Evolutionary conservation across 2,329 filamentous ascomycete species (phyloP).

Genomic region (Harringtonia aguacate): DNA sequence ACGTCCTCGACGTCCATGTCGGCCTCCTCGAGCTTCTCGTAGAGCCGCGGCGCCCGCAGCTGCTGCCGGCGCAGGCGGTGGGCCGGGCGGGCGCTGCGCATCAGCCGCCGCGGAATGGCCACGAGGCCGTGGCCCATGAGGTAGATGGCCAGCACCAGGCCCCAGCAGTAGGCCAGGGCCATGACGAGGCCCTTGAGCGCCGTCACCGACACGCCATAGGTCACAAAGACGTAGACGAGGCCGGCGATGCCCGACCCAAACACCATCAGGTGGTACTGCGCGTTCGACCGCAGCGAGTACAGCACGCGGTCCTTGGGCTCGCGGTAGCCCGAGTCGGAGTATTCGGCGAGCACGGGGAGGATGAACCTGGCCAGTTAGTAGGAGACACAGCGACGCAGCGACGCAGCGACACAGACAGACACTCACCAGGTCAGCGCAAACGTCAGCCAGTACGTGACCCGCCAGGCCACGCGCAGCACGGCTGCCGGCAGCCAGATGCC

Average conservation of each 20-base stretch:
- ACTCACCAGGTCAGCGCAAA: slow-evolving; percentile 85
- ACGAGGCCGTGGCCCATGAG: slow-evolving; percentile 97
- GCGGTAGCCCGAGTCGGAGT: slow-evolving; percentile 86
- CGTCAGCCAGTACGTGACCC: slow-evolving; percentile 94
- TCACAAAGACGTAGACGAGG: slow-evolving; percentile 72
- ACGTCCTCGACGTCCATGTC: slow-evolving; percentile 69
- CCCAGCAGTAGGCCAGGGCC: slow-evolving; percentile 92
- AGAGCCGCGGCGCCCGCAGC: slow-evolving; percentile 63
- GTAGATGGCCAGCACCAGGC: slow-evolving; percentile 83
- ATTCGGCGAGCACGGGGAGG: slow-evolving; percentile 86
- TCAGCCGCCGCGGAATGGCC: slow-evolving; percentile 72
- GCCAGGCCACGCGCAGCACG: slow-evolving; percentile 78
- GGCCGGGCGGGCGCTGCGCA: slow-evolving; percentile 69
- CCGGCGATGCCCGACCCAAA: slow-evolving; percentile 60
- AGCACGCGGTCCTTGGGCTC: slow-evolving; percentile 70
- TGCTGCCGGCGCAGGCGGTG: slow-evolving; percentile 67
- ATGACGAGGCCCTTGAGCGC: slow-evolving; percentile 79
- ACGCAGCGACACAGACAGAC: neutral
- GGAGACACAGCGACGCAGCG: no score
- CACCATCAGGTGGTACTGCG: slow-evolving; percentile 75
- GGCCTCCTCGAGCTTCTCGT: slow-evolving; percentile 83
- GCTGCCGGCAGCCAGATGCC: slow-evolving; percentile 81
- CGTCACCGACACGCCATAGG: slow-evolving; percentile 60
- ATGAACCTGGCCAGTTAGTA: slow-evolving; percentile 54
- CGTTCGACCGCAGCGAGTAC: slow-evolving; percentile 81